phyloP scores from a whole-genome alignment of 2,329 filamentous ascomycete genomes.

The Clonostachys rhizophaga region DNA sequence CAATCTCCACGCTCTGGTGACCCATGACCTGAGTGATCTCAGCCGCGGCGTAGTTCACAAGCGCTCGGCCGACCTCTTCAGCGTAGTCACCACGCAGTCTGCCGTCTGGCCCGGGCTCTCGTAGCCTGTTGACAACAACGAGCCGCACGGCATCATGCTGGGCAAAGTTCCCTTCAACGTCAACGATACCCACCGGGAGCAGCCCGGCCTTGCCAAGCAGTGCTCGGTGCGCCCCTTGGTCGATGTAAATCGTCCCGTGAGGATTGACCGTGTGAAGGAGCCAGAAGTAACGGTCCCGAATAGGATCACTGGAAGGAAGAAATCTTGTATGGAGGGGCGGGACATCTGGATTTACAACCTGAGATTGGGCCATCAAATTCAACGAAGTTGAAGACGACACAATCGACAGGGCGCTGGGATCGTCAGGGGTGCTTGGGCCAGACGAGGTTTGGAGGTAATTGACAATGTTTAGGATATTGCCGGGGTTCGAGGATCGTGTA shows the following conservation, averaged over 20 bases:
- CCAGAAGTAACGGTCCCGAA: conserved; percentile 95
- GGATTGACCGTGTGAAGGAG: conserved; percentile 87
- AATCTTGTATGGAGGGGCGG: conserved; percentile 88
- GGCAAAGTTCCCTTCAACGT: conserved; percentile 81
- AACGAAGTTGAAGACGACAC: conserved; percentile 36
- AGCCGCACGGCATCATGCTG: conserved; percentile 91
- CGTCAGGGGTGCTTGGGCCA: conserved; percentile 20
- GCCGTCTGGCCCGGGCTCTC: conserved; percentile 29
- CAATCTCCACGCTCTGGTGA: conserved; percentile 76
- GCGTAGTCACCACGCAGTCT: conserved; percentile 46
- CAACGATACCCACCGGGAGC: conserved; percentile 84
- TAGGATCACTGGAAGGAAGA: conserved; percentile 76
- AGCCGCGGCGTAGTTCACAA: conserved; percentile 87
- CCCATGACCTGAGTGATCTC: conserved; percentile 87
- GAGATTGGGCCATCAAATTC: conserved; percentile 18
- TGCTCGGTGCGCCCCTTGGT: conserved; percentile 80
- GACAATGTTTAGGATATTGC: conserved; percentile 86
- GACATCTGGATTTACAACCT: conserved; percentile 19
- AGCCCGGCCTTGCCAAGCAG: conserved; percentile 80
- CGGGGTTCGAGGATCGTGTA: conserved; percentile 87
- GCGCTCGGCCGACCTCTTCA: conserved; percentile 76
- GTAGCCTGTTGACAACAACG: conserved; percentile 66
- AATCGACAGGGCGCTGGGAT: conserved; percentile 13
- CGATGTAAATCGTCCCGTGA: conserved; percentile 89
- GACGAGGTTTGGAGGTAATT: conserved; percentile 62